Evolutionary conservation across 2,329 filamentous ascomycete species (phyloP), one percentile per base, ranked within the genome.

Genomic region (Xylaria arbuscula): DNA sequence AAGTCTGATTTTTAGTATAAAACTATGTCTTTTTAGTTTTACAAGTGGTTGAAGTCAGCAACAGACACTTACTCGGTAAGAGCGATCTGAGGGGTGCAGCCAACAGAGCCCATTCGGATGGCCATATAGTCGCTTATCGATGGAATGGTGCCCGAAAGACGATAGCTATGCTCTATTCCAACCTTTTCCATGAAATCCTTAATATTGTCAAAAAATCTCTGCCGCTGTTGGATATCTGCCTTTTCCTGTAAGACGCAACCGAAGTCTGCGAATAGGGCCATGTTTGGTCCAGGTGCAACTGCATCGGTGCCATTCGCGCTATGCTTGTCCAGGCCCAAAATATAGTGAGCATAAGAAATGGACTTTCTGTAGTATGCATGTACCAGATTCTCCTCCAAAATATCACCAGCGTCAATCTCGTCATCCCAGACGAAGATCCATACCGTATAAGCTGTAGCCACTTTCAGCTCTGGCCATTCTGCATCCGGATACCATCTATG

Each of bases 401-500:
- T 78, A 22, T 80, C 78, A 45, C 76, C 75, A 1, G 73, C 76
- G 57, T 80, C 78, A 42, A 80, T 76, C 15, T 77, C 76, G 42
- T 79, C 78, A 59, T 80, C 77, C 78, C 78, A 79, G 40, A 78
- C 74, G 61, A 80, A 80, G 38, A 78, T 76, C 73, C 77, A 79
- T 8, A 78, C 73, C 0, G 77, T 75, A 62, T 79, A 78, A 1
- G 77, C 71, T 45, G 76, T 76, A 1, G 76, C 76, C 8, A 76
- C 73, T 45, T 75, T 72, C 3, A 79, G 74, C 53, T 79, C 76
- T 11, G 74, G 70, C 78, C 78, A 79, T 58, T 76, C 72, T 54
- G 78, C 75, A 47, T 75, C 70, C 2, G 77, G 77, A 67, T 78
- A 78, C 78, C 78, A 80, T 19, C 77, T 79, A 47, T 7, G 42